Conservation (phyloP, 345 rosid genomes). For the Salix exigua region DNA sequence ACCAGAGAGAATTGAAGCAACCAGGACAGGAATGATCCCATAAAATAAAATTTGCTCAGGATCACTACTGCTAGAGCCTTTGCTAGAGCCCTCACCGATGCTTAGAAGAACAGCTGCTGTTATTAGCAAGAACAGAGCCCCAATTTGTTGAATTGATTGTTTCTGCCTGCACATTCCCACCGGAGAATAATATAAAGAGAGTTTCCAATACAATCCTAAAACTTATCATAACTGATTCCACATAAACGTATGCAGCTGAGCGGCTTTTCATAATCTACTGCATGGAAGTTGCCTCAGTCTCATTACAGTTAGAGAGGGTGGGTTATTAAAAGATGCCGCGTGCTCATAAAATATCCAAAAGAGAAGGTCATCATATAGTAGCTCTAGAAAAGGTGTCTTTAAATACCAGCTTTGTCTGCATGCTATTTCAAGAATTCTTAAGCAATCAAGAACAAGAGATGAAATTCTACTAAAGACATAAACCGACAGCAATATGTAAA, state of each 20-base stretch:
- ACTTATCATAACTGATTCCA: neutral
- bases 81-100: slow-evolving; percentile 90
- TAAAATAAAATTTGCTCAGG: slow-evolving; percentile 70
- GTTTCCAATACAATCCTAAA: neutral
- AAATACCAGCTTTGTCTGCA: neutral
- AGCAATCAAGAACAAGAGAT: neutral
- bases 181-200: slow-evolving; percentile 9
- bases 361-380: too few relatives aligned
- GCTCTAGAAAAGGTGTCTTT: neutral
- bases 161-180: slow-evolving; percentile 59
- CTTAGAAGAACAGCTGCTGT: slow-evolving; percentile 91
- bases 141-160: slow-evolving; percentile 85
- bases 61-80: slow-evolving; percentile 42
- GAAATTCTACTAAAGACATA: neutral
- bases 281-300: neutral
- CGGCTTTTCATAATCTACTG: neutral
- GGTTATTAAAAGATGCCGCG: neutral
- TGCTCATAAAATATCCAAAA: neutral
- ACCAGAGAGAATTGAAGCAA: slow-evolving; percentile 95
- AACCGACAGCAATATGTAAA: neutral
- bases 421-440: neutral
- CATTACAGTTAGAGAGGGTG: neutral
- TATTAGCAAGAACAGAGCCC: slow-evolving; percentile 78
- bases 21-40: slow-evolving; percentile 90
- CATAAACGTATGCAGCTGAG: neutral